phyloP scores from a whole-genome alignment of 1,139 yeast genomes.

The Candida sp. region DNA sequence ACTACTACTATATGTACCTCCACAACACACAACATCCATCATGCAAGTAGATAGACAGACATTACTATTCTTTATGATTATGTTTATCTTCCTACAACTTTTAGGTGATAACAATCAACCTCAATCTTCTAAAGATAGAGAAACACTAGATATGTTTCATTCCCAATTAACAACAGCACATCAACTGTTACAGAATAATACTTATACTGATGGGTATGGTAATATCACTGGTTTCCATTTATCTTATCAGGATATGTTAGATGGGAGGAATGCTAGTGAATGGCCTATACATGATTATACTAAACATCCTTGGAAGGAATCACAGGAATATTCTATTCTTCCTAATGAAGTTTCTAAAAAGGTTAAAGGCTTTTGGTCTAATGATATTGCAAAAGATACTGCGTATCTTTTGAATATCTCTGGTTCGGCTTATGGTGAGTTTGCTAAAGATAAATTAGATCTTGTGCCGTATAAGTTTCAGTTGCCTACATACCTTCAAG shows the following conservation, averaged over 20 bases:
- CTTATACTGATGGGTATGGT: conserved; percentile 56
- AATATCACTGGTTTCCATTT: conserved; percentile 70
- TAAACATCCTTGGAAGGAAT: conserved; percentile 49
- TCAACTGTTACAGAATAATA: conserved; percentile 33
- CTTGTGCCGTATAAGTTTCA: conserved; percentile 27
- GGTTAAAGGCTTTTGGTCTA: conserved; percentile 51
- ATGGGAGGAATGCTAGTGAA: conserved; percentile 40
- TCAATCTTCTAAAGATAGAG: conserved; percentile 23
- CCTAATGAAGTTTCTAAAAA: conserved; percentile 54
- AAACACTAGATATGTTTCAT: conserved; percentile 24
- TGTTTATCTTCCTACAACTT: conserved; percentile 33
- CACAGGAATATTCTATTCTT: conserved; percentile 52
- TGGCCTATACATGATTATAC: conserved; percentile 55
- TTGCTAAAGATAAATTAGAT: conserved; percentile 14
- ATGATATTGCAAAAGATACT: conserved; percentile 12
- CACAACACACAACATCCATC: background rate
- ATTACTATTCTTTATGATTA: conserved; percentile 31
- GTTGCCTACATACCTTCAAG: conserved; percentile 42
- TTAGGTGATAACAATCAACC: conserved; percentile 28
- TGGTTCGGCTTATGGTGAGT: conserved; percentile 47
- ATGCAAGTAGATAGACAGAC: conserved; percentile 39
- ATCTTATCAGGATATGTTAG: conserved; percentile 54
- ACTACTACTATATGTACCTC: background rate
- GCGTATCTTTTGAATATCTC: conserved; percentile 50
- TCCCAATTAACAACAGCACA: conserved; percentile 27